phyloP scores from a whole-genome alignment of 257 asterid species.

The Solanum boliviense region DNA sequence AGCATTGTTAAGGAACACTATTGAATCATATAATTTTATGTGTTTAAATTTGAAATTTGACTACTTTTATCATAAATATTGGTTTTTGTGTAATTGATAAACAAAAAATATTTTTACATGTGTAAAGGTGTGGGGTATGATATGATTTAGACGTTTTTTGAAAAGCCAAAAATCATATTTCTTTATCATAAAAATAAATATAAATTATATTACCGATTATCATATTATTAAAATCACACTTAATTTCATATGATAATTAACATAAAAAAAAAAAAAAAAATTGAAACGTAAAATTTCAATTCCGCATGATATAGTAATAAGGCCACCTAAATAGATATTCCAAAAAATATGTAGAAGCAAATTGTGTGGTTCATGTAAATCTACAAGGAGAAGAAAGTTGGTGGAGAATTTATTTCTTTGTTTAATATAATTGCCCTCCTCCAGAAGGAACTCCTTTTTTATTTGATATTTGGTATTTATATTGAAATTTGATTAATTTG shows the following conservation, averaged over 20 bases:
- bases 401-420: not conserved
- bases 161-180: no score
- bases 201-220: no score
- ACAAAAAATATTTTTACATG: not conserved
- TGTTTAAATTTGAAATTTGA: not conserved
- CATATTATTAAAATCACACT: no score
- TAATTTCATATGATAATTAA: no score
- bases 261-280: no score
- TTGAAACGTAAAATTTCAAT: no score
- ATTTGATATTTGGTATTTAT: no score
- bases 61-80: not conserved
- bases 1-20: not conserved
- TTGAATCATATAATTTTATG: not conserved
- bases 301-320: no score
- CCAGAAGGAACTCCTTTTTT: fast-evolving
- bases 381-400: not conserved
- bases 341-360: not conserved
- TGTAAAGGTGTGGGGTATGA: no score
- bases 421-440: not conserved
- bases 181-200: not conserved
- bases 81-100: not conserved
- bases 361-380: not conserved
- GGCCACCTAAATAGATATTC: not conserved
- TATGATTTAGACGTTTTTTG: no score
- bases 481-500: no score